Evolutionary conservation across 306 rosid genomes (phyloP).

Genomic region (Glycyrrhiza uralensis): DNA sequence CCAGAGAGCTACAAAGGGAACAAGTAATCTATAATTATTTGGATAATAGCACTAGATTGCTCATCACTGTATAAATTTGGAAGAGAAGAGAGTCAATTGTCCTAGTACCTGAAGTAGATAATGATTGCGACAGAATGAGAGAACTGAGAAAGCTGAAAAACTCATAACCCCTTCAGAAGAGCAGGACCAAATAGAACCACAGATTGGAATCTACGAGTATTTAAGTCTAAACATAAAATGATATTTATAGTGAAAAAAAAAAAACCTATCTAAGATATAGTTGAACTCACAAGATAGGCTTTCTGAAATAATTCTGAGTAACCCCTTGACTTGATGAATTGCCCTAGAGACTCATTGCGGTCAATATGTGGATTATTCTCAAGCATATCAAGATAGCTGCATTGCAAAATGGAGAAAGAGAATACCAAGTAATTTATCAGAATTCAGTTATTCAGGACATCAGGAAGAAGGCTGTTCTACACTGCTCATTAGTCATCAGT

Average conservation of each 20-base stretch:
- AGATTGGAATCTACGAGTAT: conserved; percentile 62
- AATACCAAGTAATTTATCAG: neutral
- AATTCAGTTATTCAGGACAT: neutral
- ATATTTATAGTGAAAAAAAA: neutral
- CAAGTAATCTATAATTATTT: neutral
- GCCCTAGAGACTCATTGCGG: conserved; percentile 61
- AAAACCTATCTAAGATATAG: neutral
- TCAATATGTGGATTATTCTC: conserved; percentile 68
- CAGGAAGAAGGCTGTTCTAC: neutral
- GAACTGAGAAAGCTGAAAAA: conserved; percentile 80
- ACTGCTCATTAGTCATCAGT: neutral
- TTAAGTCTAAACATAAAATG: neutral
- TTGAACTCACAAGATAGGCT: conserved; percentile 66
- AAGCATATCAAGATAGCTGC: conserved; percentile 67
- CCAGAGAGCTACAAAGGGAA: conserved; percentile 60
- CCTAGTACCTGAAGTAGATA: conserved; percentile 73
- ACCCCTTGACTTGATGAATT: conserved; percentile 59
- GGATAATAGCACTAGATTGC: neutral
- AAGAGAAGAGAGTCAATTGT: neutral
- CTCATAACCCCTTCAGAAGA: conserved; percentile 70
- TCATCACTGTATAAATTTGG: neutral
- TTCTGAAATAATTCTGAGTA: conserved; percentile 74
- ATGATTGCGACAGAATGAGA: conserved; percentile 83
- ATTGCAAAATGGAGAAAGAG: neutral
- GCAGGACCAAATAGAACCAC: conserved; percentile 93